These are phyloP conservation scores for Aspergillus floridensis DNA, from an alignment of 2,329 filamentous ascomycete genomes.

Conservation along the genomic window DNA sequence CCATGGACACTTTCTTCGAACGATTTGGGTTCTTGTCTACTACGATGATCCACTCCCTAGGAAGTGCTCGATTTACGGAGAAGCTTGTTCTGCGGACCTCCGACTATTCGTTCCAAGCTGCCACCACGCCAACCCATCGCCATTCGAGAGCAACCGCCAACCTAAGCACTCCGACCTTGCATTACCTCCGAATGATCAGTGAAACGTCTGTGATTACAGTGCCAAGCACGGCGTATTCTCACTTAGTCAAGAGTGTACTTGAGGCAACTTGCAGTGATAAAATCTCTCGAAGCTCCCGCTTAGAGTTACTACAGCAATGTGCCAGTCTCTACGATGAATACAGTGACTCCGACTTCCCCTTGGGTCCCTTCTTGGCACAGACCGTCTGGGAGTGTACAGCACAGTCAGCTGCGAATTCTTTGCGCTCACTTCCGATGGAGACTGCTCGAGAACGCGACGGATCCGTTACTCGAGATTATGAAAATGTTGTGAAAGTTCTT, in stretches of 20 bases:
- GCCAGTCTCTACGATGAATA: slow-evolving; percentile 23
- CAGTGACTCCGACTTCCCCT: neutral
- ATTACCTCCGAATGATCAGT: slow-evolving; percentile 39
- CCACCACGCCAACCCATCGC: slow-evolving; percentile 38
- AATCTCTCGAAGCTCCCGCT: slow-evolving; percentile 34
- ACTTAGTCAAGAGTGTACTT: slow-evolving; percentile 31
- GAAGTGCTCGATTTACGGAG: slow-evolving; percentile 50
- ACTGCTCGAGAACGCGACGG: slow-evolving; percentile 46
- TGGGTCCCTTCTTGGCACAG: slow-evolving; percentile 14
- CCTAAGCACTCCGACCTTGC: slow-evolving; percentile 37
- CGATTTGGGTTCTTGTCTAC: slow-evolving; percentile 53
- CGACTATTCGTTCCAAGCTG: slow-evolving; percentile 53
- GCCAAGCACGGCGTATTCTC: slow-evolving; percentile 27
- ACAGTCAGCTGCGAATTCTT: slow-evolving; percentile 30
- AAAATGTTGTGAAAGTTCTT: slow-evolving; percentile 66
- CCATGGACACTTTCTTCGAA: slow-evolving; percentile 43
- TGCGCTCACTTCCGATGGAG: slow-evolving; percentile 43
- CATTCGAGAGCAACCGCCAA: slow-evolving; percentile 26
- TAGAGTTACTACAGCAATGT: slow-evolving; percentile 41
- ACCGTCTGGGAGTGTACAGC: slow-evolving; percentile 39
- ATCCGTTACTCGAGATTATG: slow-evolving; percentile 65
- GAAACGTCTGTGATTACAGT: slow-evolving; percentile 16
- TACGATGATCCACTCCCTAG: slow-evolving; percentile 51
- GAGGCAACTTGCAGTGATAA: slow-evolving; percentile 35
- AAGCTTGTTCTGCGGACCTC: slow-evolving; percentile 54